Conservation (phyloP, 1,284 basidiomycete genomes). For the Pyrrhoderma lamaoense region DNA sequence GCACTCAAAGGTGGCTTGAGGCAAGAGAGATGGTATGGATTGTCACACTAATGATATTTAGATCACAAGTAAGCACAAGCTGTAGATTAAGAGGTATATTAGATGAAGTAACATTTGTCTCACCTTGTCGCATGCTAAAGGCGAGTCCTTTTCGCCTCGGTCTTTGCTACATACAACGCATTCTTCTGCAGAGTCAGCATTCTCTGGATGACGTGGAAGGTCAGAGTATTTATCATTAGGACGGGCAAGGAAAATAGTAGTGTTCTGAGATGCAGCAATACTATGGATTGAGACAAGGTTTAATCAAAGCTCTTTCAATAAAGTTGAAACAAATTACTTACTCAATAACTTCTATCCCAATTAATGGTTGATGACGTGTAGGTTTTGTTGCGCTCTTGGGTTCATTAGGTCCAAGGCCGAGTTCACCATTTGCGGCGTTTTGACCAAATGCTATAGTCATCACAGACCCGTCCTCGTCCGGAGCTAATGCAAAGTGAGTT, state of each 20-base stretch:
- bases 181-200: constrained; percentile 58
- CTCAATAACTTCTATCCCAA: constrained; percentile 74
- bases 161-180: constrained; percentile 73
- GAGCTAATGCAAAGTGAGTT: constrained; percentile 78
- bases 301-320: not conserved
- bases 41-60: constrained; percentile 61
- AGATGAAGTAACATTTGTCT: constrained; percentile 20
- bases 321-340: constrained; percentile 30
- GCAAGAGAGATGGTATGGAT: constrained; percentile 81
- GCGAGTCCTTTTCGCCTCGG: constrained; percentile 56
- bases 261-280: constrained; percentile 80
- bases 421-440: constrained; percentile 73
- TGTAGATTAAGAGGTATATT: constrained; percentile 1
- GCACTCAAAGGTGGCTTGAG: constrained; percentile 68
- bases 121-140: constrained; percentile 84
- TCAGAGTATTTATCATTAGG: constrained; percentile 67
- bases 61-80: too few relatives aligned
- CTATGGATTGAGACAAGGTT: constrained; percentile 37
- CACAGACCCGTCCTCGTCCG: constrained; percentile 46
- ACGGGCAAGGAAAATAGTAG: constrained; percentile 71
- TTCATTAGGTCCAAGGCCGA: constrained; percentile 74
- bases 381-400: constrained; percentile 88
- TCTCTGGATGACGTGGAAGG: constrained; percentile 65
- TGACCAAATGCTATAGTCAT: constrained; percentile 89
- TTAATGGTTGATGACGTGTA: constrained; percentile 59